Evolutionary conservation across 2,329 filamentous ascomycete species (phyloP), one percentile per base, ranked within the genome.

Genomic region (Ophiocordyceps camponoti-floridani): DNA sequence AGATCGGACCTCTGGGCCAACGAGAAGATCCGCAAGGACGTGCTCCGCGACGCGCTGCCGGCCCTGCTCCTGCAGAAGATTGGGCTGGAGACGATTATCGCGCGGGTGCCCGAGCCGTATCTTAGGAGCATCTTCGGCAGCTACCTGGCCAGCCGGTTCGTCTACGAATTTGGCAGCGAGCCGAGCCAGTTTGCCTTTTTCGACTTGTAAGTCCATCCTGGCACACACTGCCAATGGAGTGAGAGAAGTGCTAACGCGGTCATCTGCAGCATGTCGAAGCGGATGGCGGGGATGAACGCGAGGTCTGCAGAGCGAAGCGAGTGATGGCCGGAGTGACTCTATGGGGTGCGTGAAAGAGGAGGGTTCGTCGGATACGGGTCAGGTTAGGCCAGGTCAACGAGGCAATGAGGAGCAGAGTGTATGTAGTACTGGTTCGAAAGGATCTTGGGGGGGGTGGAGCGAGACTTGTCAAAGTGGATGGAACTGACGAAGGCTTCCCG

Each of bases 111-210:
- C 1, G 85, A 94, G 49, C 82, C 79, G 53, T 98, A 98, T 60
- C 75, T 98, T 50, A 78, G 87, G 52, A 82, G 88, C 51, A 96
- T 98, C 60, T 98, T 98, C 58, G 91, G 91, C 53, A 93, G 84
- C 60, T 95, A 89, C 65, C 72, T 98, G 52, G 89, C 91, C 43
- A 93, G 84, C 57, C 82, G 91, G 40, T 98, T 98, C 61, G 86
- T 98, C 38, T 98, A 98, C 63, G 79, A 94, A 61, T 91, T 89
- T 60, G 91, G 91, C 56, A 88, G 87, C 60, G 81, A 77, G 52
- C 88, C 91, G 5, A 91, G 82, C 68, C 89, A 95, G 57, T 96
- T 98, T 68, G 87, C 89, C 37, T 98, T 98, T 72, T 98, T 94
- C 65, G 86, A 94, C 61, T 98, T 96, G 84, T 88, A 68, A 77